Base-by-base conservation (phyloP, 2,329 filamentous ascomycete genomes). In the Tolypocladium inflatum region DNA sequence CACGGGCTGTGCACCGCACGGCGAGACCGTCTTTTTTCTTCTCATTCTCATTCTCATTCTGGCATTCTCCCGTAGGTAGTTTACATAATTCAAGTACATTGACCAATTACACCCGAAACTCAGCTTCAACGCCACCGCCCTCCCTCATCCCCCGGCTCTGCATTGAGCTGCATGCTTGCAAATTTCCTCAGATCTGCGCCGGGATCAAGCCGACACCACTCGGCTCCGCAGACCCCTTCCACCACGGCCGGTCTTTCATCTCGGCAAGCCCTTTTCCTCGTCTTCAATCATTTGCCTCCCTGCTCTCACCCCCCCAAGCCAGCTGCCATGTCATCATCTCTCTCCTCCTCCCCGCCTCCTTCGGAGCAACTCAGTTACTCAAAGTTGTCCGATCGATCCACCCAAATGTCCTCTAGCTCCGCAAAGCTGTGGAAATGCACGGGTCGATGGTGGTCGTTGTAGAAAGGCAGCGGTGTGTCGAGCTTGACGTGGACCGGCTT, bases 401-500 rank as follows among this genome's bases (percentile, higher is more conserved):
- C 92, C 85, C 92, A 96, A 48, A 96, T 89, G 74, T 99, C 93
- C 76, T 99, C 94, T 71, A 99, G 75, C 78, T 99, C 93, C 1
- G 92, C 91, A 76, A 99, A 99, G 74, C 91, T 96, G 72, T 93
- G 88, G 82, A 99, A 99, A 76, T 99, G 94, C 58, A 97, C 78
- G 19, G 93, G 92, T 33, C 94, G 85, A 74, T 99, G 95, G 66
- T 91, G 82, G 66, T 92, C 91, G 70, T 89, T 92, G 76, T 99
- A 99, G 76, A 96, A 97, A 10, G 89, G 81, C 64, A 87, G 74
- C 21, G 94, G 94, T 50, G 91, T 95, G 74, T 97, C 95, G 57
- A 99, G 86, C 80, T 94, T 94, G 66, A 97, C 92, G 66, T 91
- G 89, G 50, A 97, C 83, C 4, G 87, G 82, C 77, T 91, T 90